A percentile compares a stretch with the other conserved stretches of the same genome.
phyloP scores from a whole-genome alignment of 176 grass and related monocot genomes.

The Thalia dealbata region DNA sequence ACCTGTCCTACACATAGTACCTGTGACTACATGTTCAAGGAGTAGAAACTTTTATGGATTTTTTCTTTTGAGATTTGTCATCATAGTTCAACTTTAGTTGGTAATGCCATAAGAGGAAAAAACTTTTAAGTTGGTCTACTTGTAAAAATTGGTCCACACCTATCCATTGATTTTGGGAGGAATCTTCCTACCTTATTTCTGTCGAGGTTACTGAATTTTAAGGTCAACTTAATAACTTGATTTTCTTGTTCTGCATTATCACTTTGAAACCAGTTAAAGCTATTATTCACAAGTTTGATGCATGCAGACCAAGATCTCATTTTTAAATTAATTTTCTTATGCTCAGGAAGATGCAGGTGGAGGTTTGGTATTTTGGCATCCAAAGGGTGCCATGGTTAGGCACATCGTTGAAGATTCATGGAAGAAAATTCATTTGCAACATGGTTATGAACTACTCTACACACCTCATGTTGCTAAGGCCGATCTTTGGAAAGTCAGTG shows the following conservation, averaged over 20 bases:
- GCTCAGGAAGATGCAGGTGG: slow-evolving; percentile 92
- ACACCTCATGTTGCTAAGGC: slow-evolving; percentile 92
- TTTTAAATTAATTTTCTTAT: background rate
- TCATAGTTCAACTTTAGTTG: background rate
- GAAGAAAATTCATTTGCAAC: slow-evolving; percentile 82
- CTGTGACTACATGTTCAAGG: background rate
- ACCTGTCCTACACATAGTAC: slow-evolving; percentile 15
- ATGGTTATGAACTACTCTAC: slow-evolving; percentile 77
- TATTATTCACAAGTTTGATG: background rate
- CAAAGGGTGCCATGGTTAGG: slow-evolving; percentile 74
- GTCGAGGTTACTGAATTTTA: background rate
- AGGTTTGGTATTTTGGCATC: slow-evolving; percentile 98
- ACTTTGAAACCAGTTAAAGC: background rate
- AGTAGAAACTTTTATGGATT: too few relatives aligned
- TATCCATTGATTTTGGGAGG: background rate
- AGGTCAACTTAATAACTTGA: background rate
- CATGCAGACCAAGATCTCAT: background rate
- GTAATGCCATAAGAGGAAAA: background rate
- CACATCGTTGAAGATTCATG: slow-evolving; percentile 88
- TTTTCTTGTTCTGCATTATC: background rate
- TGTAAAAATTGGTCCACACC: background rate
- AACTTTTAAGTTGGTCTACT: too few relatives aligned
- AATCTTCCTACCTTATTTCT: background rate
- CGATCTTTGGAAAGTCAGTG: slow-evolving; percentile 88
- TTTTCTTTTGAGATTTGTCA: background rate